These are phyloP conservation scores for Geosmithia flava DNA, from an alignment of 2,329 filamentous ascomycete species.

Conservation along the genomic window DNA sequence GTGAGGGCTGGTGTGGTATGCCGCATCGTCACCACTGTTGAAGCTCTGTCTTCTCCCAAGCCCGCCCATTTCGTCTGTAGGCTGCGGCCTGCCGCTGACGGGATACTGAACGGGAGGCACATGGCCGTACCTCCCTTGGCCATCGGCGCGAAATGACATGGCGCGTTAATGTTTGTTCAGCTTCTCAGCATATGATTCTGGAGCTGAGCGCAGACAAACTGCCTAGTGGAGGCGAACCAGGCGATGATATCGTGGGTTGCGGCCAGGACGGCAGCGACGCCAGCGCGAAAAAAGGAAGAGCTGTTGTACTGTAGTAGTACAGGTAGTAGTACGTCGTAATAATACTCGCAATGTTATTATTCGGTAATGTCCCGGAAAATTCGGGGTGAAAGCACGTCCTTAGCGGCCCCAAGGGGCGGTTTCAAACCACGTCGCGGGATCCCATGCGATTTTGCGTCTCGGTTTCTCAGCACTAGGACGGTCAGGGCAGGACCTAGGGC, in stretches of 20 bases:
- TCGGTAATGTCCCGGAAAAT: background rate
- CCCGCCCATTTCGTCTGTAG: conserved; percentile 13
- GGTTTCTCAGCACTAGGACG: background rate
- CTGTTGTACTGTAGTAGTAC: background rate
- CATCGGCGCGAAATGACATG: conserved; percentile 54
- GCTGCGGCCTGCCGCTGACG: conserved; percentile 26
- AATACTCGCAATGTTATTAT: background rate
- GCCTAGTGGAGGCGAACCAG: background rate
- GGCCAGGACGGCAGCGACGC: background rate
- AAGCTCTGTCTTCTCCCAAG: conserved; percentile 54
- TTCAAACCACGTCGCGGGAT: background rate
- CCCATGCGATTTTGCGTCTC: background rate
- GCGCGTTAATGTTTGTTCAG: background rate
- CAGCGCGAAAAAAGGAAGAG: background rate
- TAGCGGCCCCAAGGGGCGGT: background rate
- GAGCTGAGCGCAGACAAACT: background rate
- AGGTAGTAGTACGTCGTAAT: background rate
- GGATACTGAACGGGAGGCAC: conserved; percentile 54
- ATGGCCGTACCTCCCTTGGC: conserved; percentile 53
- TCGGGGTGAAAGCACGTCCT: background rate
- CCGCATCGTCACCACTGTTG: conserved; percentile 61
- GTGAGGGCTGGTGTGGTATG: conserved; percentile 31
- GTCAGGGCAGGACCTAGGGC: background rate
- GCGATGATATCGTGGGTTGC: background rate
- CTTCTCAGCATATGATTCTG: background rate